A percentile compares a stretch with the other conserved stretches of the same genome.
phyloP scores from a whole-genome alignment of 2,329 filamentous ascomycete species.

The Dryadomyces quercivorus region DNA sequence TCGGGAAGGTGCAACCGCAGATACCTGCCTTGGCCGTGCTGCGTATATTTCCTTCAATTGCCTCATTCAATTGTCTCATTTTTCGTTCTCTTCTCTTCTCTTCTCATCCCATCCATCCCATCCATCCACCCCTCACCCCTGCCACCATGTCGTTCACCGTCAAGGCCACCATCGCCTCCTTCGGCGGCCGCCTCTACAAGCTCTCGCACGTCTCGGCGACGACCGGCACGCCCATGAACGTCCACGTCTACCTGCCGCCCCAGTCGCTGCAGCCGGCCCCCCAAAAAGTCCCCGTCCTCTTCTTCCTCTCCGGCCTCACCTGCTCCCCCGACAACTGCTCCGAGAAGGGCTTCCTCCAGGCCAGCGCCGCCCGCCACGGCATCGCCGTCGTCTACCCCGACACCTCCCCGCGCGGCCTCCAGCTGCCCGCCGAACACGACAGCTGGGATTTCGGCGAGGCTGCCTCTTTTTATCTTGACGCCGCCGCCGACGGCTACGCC shows the following conservation, averaged over 20 bases:
- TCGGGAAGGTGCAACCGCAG: not conserved
- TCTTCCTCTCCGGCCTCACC: slow-evolving; percentile 89
- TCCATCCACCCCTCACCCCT: not conserved
- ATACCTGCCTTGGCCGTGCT: not conserved
- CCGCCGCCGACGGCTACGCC: slow-evolving; percentile 66
- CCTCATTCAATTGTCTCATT: not conserved
- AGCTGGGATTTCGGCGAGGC: slow-evolving; percentile 83
- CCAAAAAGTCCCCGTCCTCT: slow-evolving; percentile 68
- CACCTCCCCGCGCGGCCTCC: slow-evolving; percentile 77
- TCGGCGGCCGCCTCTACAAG: slow-evolving; percentile 91
- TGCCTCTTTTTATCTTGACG: slow-evolving; percentile 91
- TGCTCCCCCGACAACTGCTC: slow-evolving; percentile 83
- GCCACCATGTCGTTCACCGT: slow-evolving; percentile 67
- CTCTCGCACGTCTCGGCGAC: slow-evolving; percentile 70
- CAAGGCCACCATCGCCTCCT: slow-evolving; percentile 78
- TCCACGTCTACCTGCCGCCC: slow-evolving; percentile 85
- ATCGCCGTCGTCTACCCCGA: slow-evolving; percentile 94
- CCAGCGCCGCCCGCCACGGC: slow-evolving; percentile 62
- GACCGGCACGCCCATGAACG: slow-evolving; percentile 78
- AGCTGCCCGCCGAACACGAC: slow-evolving; percentile 75
- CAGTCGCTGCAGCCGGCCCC: slow-evolving; percentile 36
- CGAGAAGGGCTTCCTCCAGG: slow-evolving; percentile 84
- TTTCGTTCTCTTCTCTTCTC: not conserved
- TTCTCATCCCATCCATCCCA: not conserved
- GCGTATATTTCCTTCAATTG: not conserved